Evolutionary conservation across 768 basidiomycete genomes (phyloP).

Genomic region (Rubroboletus pulcherrimus): DNA sequence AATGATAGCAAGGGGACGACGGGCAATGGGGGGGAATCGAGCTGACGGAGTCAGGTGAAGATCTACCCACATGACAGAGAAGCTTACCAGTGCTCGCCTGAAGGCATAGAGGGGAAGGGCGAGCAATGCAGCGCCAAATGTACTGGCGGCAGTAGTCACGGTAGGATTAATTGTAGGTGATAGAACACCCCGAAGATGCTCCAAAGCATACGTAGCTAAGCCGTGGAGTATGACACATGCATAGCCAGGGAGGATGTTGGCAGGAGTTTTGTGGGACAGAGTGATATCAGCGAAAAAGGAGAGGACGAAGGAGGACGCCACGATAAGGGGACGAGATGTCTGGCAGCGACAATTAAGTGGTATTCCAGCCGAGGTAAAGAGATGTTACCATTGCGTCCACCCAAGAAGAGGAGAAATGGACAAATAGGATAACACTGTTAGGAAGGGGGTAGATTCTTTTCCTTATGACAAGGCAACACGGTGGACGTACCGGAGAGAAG

Average conservation of each 20-base stretch:
- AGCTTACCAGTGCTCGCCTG: constrained; percentile 53
- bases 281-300: constrained; percentile 56
- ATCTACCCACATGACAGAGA: neutral
- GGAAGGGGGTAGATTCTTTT: neutral
- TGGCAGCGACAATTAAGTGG: constrained; percentile 22
- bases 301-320: constrained; percentile 47
- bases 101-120: constrained; percentile 64
- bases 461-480: neutral
- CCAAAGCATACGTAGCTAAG: constrained; percentile 55
- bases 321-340: constrained; percentile 48
- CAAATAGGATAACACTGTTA: constrained; percentile 61
- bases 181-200: constrained; percentile 57
- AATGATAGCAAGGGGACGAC: constrained; percentile 55
- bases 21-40: constrained; percentile 48
- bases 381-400: constrained; percentile 49
- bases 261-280: constrained; percentile 37
- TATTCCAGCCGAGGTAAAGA: constrained; percentile 40
- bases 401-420: constrained; percentile 70
- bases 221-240: constrained; percentile 59
- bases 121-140: constrained; percentile 60
- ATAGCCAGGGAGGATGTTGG: constrained; percentile 57
- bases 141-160: constrained; percentile 52
- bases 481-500: constrained; percentile 58
- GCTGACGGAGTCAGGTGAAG: constrained; percentile 32
- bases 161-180: constrained; percentile 55